These are phyloP conservation scores for Beta lomatogona DNA, from an alignment of 179 eudicot genomes.

Conservation along the genomic window DNA sequence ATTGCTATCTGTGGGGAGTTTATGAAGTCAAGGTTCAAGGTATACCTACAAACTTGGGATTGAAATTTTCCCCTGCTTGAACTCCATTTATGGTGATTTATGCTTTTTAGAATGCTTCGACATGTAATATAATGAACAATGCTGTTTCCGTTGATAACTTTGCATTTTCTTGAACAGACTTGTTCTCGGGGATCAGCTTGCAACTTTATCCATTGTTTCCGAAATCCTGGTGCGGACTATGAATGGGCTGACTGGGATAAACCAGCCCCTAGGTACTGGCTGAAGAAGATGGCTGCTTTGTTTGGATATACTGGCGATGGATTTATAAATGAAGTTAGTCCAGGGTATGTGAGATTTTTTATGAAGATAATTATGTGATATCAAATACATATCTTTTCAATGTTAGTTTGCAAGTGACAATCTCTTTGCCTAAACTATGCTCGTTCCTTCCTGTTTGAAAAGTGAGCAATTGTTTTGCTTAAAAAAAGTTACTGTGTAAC, in stretches of 20 bases:
- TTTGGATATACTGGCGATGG: slow-evolving; percentile 65
- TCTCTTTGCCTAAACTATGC: neutral
- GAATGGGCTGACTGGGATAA: slow-evolving; percentile 99
- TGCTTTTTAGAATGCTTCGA: neutral
- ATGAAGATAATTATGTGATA: slow-evolving; percentile 8
- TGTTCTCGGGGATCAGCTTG: slow-evolving; percentile 91
- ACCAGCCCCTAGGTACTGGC: slow-evolving; percentile 87
- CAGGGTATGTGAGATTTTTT: slow-evolving; percentile 28
- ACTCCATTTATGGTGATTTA: neutral
- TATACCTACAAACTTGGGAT: slow-evolving; percentile 24
- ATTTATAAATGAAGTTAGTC: slow-evolving; percentile 36
- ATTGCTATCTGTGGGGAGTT: slow-evolving; percentile 96
- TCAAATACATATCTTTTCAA: neutral
- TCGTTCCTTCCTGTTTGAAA: neutral
- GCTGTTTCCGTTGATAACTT: neutral
- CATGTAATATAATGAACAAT: neutral
- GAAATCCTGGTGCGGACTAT: slow-evolving; percentile 95
- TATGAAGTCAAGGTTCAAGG: slow-evolving; percentile 89
- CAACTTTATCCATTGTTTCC: slow-evolving; percentile 91
- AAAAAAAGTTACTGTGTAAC: neutral
- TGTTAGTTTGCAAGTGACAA: neutral
- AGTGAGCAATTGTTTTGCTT: neutral
- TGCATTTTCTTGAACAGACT: slow-evolving; percentile 43
- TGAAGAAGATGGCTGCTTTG: slow-evolving; percentile 69
- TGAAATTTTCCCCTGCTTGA: neutral